Conservation (phyloP, 345 rosid species). For the Lenwebbia sp. region DNA sequence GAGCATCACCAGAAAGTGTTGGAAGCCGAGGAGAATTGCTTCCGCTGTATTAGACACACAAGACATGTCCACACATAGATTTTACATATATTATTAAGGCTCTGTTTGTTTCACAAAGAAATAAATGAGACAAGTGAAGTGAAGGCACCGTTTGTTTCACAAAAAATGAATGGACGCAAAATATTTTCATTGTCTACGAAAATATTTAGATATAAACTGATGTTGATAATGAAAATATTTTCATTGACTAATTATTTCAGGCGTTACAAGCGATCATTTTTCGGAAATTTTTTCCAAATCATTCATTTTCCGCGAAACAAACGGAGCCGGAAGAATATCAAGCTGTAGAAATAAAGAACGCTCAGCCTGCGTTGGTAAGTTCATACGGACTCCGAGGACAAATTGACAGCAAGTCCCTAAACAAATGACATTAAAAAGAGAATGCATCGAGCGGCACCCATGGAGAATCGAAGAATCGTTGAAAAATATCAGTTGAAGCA, state of each 20-base stretch:
- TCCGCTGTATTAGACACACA: constrained; percentile 48
- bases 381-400: not conserved
- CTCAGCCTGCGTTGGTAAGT: not conserved
- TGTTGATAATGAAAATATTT: too few species aligned
- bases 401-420: not conserved
- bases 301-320: too few species aligned
- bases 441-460: not conserved
- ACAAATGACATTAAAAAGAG: not conserved
- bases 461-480: not conserved
- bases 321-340: not conserved
- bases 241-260: too few species aligned
- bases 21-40: constrained; percentile 95
- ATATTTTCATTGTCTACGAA: too few species aligned
- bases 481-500: not conserved
- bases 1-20: constrained; percentile 95
- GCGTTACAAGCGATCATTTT: too few species aligned
- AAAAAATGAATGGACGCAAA: too few species aligned
- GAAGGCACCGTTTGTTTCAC: too few species aligned
- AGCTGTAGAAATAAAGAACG: not conserved
- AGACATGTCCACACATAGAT: not conserved
- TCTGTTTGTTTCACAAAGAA: not conserved
- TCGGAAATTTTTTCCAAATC: too few species aligned
- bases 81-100: not conserved
- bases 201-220: too few species aligned
- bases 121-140: not conserved